Evolutionary conservation across 371 early-diverging fungal genomes (phyloP), one percentile per base, ranked within the genome.

Genomic region (Phascolomyces articulosus): DNA sequence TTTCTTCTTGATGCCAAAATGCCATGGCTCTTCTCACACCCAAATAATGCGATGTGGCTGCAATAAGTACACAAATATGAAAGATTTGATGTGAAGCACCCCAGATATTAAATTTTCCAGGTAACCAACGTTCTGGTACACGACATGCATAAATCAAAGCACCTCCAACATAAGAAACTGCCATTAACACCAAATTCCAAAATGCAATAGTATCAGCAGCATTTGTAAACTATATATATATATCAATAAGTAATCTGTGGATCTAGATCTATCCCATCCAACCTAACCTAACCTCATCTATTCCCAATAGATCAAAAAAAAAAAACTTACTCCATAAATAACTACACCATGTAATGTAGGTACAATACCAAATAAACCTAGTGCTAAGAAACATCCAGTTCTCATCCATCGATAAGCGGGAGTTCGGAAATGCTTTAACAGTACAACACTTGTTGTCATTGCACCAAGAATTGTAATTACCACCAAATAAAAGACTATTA

Each of bases 81-180:
- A 94, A 96, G 55, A 97, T 95, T 77, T 96, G 96, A 75, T 97
- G 97, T 29, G 95, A 94, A 4, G 93, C 85, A 53, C 93, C 86
- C 65, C 81, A 83, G 29, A 82, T 71, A 54, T 87, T 84, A 48
- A 87, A 83, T 66, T 67, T 78, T 11, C 90, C 90, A 9, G 90
- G 90, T 67, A 63, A 83, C 68, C 77, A 75, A 24, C 84, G 73
- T 66, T 89, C 90, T 20, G 90, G 90, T 16, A 85, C 76, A 58
- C 86, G 75, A 38, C 76, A 75, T 10, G 89, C 95, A 70, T 96
- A 97, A 31, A 97, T 84, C 23, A 92, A 62, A 28, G 95, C 95
- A 20, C 97, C 98, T 26, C 80, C 54, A 57, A 96, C 79, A 74
- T 97, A 97, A 31, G 87, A 75, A 2, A 66, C 66, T 1, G 91